phyloP scores from a whole-genome alignment of 805 yeast species.

The Maudiozyma turicensis region DNA sequence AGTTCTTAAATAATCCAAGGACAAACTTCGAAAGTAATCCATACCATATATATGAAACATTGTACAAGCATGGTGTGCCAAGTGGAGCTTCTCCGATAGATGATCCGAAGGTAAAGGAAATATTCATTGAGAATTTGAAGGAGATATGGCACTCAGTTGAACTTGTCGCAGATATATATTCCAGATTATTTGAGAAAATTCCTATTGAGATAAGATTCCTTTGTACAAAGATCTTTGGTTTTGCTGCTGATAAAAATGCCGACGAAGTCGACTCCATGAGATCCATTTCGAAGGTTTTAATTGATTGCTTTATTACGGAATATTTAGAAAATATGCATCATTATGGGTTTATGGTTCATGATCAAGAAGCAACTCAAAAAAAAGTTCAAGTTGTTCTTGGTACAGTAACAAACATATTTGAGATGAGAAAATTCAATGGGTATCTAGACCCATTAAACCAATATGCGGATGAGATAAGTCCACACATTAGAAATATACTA shows the following conservation, averaged over 20 bases:
- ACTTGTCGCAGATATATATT: constrained; percentile 42
- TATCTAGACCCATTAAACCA: constrained; percentile 28
- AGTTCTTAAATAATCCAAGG: constrained; percentile 28
- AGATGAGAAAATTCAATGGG: constrained; percentile 19
- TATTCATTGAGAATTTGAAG: constrained; percentile 67
- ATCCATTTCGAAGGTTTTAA: constrained; percentile 33
- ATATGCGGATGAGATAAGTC: constrained; percentile 23
- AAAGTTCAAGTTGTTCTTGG: constrained; percentile 16
- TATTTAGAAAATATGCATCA: constrained; percentile 15
- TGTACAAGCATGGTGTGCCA: constrained; percentile 33
- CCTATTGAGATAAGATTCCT: constrained; percentile 51
- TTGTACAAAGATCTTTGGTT: constrained; percentile 38
- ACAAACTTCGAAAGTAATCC: constrained; percentile 79
- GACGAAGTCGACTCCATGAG: constrained; percentile 59
- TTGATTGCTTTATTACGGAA: constrained; percentile 19
- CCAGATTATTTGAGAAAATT: constrained; percentile 33
- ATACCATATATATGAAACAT: constrained; percentile 36
- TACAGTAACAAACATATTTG: constrained; percentile 21
- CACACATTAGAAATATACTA: constrained; percentile 19
- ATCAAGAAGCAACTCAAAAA: constrained; percentile 2
- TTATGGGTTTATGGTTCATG: constrained; percentile 14
- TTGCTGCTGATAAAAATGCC: constrained; percentile 41
- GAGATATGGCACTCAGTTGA: constrained; percentile 61
- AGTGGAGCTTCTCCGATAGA: constrained; percentile 66
- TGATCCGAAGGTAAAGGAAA: constrained; percentile 59